Evolutionary conservation across 495 filamentous ascomycete genomes (phyloP).

Genomic region (Parathielavia appendiculata): DNA sequence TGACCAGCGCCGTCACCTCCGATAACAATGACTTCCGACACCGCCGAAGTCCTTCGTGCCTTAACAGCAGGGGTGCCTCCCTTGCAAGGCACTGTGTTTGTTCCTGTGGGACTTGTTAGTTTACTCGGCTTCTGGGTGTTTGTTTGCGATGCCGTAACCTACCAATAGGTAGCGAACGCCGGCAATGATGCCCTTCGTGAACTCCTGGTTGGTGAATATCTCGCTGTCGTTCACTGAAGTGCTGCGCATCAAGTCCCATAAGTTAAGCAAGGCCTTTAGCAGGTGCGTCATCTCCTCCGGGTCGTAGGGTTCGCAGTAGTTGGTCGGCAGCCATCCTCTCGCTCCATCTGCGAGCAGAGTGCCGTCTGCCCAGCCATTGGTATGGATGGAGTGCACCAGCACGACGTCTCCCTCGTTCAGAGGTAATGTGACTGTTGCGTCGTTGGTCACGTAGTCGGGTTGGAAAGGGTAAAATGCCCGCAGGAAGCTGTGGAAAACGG

Average conservation of each 20-base stretch:
- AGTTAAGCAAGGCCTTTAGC: conserved; percentile 78
- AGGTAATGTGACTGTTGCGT: conserved; percentile 80
- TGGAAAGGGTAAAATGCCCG: conserved; percentile 96
- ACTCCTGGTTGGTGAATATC: conserved; percentile 79
- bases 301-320: conserved; percentile 95
- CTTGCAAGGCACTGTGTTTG: conserved; percentile 80
- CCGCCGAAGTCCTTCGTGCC: conserved; percentile 68
- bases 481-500: conserved; percentile 88
- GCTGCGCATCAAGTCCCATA: conserved; percentile 85
- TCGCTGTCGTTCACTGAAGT: conserved; percentile 56
- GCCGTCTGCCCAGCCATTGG: conserved; percentile 98
- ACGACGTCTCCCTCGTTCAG: conserved; percentile 89
- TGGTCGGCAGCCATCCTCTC: conserved; percentile 95
- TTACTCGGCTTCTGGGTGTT: conserved; percentile 2
- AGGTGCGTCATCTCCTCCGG: conserved; percentile 77
- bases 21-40: conserved; percentile 81
- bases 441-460: conserved; percentile 58
- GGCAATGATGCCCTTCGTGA: conserved; percentile 86
- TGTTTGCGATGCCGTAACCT: conserved; percentile 34
- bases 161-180: conserved; percentile 88
- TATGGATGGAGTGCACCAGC: conserved; percentile 92
- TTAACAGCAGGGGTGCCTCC: conserved; percentile 66
- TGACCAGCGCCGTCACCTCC: conserved; percentile 84
- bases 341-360: conserved; percentile 85
- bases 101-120: conserved; percentile 53